These are phyloP conservation scores for Closterium sp. DNA, from an alignment of 139 green algal species.

Conservation along the genomic window DNA sequence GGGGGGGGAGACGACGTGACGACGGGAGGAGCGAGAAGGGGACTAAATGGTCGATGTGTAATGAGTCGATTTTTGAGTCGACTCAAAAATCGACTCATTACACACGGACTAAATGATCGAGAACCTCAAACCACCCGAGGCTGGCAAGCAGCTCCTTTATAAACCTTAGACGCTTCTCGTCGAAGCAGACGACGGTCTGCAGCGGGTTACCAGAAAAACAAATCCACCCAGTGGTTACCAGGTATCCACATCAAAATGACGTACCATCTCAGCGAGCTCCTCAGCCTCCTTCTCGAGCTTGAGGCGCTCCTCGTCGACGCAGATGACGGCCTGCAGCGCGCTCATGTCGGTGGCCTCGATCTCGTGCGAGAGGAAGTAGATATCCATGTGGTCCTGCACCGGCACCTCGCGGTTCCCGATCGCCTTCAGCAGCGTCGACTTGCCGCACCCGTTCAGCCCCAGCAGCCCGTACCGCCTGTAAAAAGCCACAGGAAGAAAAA, in stretches of 20 bases:
- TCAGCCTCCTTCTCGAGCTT: conserved; percentile 40
- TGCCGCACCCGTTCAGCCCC: conserved; percentile 57
- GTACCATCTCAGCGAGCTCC: conserved; percentile 1
- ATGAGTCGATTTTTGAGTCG: no score
- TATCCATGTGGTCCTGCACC: conserved; percentile 91
- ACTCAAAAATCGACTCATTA: no score
- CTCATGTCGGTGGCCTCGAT: conserved; percentile 74
- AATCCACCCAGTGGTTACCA: background rate
- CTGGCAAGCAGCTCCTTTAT: background rate
- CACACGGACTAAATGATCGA: no score
- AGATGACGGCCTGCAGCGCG: conserved; percentile 66
- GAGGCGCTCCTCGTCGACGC: conserved; percentile 20
- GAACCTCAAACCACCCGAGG: background rate
- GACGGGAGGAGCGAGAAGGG: no score
- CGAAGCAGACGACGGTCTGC: background rate
- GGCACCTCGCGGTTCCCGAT: conserved; percentile 78
- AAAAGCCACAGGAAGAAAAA: background rate
- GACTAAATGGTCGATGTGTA: no score
- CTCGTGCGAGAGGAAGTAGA: conserved; percentile 87
- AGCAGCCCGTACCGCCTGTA: conserved; percentile 56
- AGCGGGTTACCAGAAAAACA: background rate
- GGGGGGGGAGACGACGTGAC: no score
- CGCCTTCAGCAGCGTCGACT: conserved; percentile 56
- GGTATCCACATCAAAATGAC: background rate
- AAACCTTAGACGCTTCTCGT: background rate